Conservation (phyloP, 495 filamentous ascomycete genomes). For the Penicillium cosmopolitanum region DNA sequence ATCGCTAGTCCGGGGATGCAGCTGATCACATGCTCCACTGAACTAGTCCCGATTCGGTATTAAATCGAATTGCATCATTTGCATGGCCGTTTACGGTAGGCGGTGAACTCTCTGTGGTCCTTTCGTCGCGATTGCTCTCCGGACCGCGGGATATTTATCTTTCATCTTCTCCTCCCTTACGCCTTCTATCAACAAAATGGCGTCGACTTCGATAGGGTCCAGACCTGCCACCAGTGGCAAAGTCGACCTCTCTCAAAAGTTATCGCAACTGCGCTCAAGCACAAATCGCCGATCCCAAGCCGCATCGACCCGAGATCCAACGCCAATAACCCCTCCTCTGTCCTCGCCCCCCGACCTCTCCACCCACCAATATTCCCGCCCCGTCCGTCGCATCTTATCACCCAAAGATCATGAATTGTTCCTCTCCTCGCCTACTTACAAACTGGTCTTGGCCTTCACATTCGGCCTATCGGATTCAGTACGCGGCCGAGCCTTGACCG, state of each 20-base stretch:
- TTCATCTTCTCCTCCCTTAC: slow-evolving; percentile 9
- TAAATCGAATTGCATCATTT: slow-evolving; percentile 12
- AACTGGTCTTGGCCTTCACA: slow-evolving; percentile 78
- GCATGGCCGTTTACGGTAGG: slow-evolving; percentile 14
- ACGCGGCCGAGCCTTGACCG: slow-evolving; percentile 72
- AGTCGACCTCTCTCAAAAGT: slow-evolving; percentile 61
- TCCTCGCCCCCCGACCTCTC: slow-evolving; percentile 69
- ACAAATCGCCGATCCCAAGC: slow-evolving; percentile 55
- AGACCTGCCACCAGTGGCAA: slow-evolving; percentile 38
- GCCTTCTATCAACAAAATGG: slow-evolving; percentile 27
- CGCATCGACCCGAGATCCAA: slow-evolving; percentile 59
- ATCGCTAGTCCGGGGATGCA: slow-evolving; percentile 18
- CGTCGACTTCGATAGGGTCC: slow-evolving; percentile 19
- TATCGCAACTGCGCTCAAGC: slow-evolving; percentile 69
- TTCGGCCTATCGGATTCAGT: slow-evolving; percentile 86
- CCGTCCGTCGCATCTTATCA: slow-evolving; percentile 79
- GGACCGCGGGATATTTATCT: slow-evolving; percentile 4
- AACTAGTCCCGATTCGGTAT: slow-evolving; percentile 2
- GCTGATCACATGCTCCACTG: slow-evolving; percentile 26
- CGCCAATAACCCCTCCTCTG: slow-evolving; percentile 72
- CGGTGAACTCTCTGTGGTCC: slow-evolving; percentile 7
- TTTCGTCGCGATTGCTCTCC: not conserved
- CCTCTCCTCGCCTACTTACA: slow-evolving; percentile 74
- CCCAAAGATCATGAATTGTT: slow-evolving; percentile 80
- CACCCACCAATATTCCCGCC: slow-evolving; percentile 63